Base-by-base conservation (phyloP, 495 filamentous ascomycete genomes). In the Trichoderma asperelloides region DNA sequence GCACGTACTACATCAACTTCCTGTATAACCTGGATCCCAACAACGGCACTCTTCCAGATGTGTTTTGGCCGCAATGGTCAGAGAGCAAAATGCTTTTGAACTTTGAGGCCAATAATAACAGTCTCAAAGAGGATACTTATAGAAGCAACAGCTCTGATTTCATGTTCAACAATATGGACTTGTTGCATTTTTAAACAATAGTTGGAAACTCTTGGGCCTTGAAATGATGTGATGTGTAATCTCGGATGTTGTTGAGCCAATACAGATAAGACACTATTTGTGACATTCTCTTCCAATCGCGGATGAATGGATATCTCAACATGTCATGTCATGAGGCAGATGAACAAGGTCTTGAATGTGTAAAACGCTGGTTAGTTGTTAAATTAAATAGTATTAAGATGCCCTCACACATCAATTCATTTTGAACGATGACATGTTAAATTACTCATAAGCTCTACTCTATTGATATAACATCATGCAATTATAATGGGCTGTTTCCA, bases 21-120 rank as follows among this genome's bases (percentile, higher is more conserved):
- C 73, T 90, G 5, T 82, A 89, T 68, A 82, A 84, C 23, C 73
- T 85, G 63, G 84, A 92, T 69, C 88, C 88, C 3, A 92, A 91
- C 70, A 70, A 77, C 28, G 78, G 76, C 3, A 71, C 77, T 6
- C 75, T 65, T 28, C 71, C 66, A 5, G 76, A 73, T 51, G 74
- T 79, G 69, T 63, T 80, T 2, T 91, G 89, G 89, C 89, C 88
- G 43, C 76, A 85, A 71, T 91, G 87, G 80, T 77, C 74, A 28
- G 74, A 76, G 28, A 74, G 78, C 4, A 77, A 81, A 47, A 70
- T 83, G 70, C 65, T 91, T 63, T 81, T 89, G 80, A 76, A 89
- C 30, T 86, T 89, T 70, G 80, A 80, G 68, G 78, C 74, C 15
- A 71, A 80, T 39, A 67, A 62, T 27, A 80, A 72, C 1, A 75